These are phyloP conservation scores for Backusella luteola DNA, from an alignment of 192 early-diverging fungal species.

Conservation along the genomic window DNA sequence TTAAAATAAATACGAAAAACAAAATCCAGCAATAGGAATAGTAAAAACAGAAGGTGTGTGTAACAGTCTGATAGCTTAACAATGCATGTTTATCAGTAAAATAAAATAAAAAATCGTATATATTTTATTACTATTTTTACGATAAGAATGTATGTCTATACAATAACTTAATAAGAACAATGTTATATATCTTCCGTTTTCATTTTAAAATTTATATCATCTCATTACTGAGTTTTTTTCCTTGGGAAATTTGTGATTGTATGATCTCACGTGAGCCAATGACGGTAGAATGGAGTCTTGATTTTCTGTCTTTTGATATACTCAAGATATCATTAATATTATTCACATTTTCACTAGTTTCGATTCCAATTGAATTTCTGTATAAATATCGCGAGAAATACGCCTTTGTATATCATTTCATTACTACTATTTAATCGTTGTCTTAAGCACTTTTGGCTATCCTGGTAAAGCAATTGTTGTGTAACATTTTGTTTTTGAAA, in stretches of 20 bases:
- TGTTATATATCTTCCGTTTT: neutral
- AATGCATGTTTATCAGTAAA: neutral
- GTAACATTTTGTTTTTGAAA: neutral
- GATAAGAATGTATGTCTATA: neutral
- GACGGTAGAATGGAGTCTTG: neutral
- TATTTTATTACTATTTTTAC: neutral
- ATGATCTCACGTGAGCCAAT: neutral
- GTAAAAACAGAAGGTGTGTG: neutral
- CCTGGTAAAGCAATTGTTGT: neutral
- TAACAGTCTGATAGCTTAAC: neutral
- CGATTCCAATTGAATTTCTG: neutral
- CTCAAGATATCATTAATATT: neutral
- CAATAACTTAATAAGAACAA: neutral
- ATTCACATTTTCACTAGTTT: neutral
- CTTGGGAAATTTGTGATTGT: neutral
- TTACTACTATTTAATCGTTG: no score
- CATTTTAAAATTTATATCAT: neutral
- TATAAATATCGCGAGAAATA: neutral
- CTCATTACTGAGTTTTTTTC: neutral
- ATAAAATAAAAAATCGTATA: neutral
- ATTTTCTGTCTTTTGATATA: neutral
- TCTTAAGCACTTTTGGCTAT: neutral
- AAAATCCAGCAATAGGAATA: neutral
- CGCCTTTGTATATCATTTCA: neutral
- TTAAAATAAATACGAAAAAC: neutral